Percentiles rank a stretch among this genome's conserved stretches.
Evolutionary conservation across 2,329 filamentous ascomycete species (phyloP).

Genomic region (Fusarium sulawesiense): DNA sequence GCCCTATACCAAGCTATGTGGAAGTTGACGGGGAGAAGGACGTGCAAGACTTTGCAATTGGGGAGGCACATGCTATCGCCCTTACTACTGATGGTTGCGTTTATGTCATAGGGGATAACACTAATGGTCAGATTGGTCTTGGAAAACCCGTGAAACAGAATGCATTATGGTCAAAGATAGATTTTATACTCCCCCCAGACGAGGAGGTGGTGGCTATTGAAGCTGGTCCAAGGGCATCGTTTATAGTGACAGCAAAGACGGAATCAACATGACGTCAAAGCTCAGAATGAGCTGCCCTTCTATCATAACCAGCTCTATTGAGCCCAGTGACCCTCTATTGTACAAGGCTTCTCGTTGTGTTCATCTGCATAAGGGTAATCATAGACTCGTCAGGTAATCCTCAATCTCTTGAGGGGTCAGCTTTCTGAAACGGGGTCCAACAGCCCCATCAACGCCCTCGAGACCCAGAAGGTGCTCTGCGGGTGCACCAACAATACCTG

Average conservation of each 20-base stretch:
- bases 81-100: conserved; percentile 62
- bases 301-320: conserved; percentile 48
- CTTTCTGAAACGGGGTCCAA: conserved; percentile 91
- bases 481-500: conserved; percentile 93
- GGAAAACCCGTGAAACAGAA: conserved; percentile 25
- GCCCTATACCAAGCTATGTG: conserved; percentile 55
- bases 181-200: conserved; percentile 44
- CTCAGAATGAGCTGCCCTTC: conserved; percentile 23
- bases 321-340: conserved; percentile 60
- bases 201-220: conserved; percentile 55
- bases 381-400: conserved; percentile 99
- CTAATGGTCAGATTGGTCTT: conserved; percentile 69
- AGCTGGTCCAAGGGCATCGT: conserved; percentile 63
- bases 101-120: conserved; percentile 67
- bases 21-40: conserved; percentile 62
- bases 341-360: conserved; percentile 55
- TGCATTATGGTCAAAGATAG: conserved; percentile 53
- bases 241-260: conserved; percentile 55
- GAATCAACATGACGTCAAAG: conserved; percentile 25
- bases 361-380: conserved; percentile 52
- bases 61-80: conserved; percentile 68
- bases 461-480: conserved; percentile 93
- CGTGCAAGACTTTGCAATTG: conserved; percentile 67
- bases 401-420: conserved; percentile 98
- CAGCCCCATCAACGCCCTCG: conserved; percentile 86